Base-by-base conservation (phyloP, 768 basidiomycete genomes). In the Collybia nuda region DNA sequence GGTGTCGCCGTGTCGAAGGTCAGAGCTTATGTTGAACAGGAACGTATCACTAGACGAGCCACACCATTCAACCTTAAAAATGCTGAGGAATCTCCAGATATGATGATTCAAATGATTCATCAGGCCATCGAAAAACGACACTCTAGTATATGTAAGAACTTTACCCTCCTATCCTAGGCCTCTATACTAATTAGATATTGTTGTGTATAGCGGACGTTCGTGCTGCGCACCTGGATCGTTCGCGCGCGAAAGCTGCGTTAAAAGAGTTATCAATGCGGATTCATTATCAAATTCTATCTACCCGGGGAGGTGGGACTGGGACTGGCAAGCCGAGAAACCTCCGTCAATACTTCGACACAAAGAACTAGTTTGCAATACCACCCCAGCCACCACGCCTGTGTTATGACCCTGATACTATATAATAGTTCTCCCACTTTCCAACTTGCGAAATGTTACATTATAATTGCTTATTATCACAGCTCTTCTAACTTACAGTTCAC, bases 191-290 rank as follows among this genome's bases (percentile, higher is more conserved):
- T 21, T 35, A 29, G 17, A 35, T 15, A 32, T n/a, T 23, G 15
- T 8, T 28, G 26, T 29, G 32, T 38, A 11, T 51, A 89, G 87
- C 80, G 40, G 89, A 91, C 61, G 84, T 82, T 2, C 84, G 87
- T 40, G 88, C 86, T 22, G 81, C 84, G 1, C 81, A 88, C 63
- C 73, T 92, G 28, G 88, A 90, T 54, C 82, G 90, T 41, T 88
- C 89, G 2, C 77, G 85, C 49, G 77, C 82, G 3, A 92, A 91
- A 57, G 85, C 81, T 2, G 76, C 78, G 0, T 65, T 90, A 43
- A 86, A 90, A 60, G 79, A 78, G 39, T 64, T 89, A 12, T 72
- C 79, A 7, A 76, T 86, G 71, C 79, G 84, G 19, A 66, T 90
- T 11, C 64, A 79, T 58, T 89, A 86, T 59, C 84, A 88, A 56